Evolutionary conservation across 140 eudicot species (phyloP), one percentile per base, ranked within the genome.

Genomic region (Senecio squalidus): DNA sequence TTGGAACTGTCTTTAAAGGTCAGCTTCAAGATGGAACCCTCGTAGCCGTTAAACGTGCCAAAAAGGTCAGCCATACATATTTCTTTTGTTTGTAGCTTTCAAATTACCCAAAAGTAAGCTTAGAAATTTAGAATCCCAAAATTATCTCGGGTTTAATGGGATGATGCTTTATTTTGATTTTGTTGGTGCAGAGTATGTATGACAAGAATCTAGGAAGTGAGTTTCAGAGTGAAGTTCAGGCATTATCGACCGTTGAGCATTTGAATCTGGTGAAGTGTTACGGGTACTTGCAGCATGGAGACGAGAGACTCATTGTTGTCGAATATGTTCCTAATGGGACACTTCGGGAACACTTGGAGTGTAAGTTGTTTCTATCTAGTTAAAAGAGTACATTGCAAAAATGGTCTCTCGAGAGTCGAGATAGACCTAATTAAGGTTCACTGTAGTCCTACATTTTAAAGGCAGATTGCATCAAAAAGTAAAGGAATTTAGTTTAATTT

Each of bases 291-390:
- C 87, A 84, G 69, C 77, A 77, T 18, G 95, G 46, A 70, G 96
- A 84, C 62, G 98, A 92, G 68, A 81, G 88, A 73, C 74, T 92
- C 63, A 70, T 87, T 55, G 93, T 92, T 28, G 96, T 92, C 4
- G 98, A 92, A 77, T 88, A 82, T 67, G 95, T 87, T 60, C 67
- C 98, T 3, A 92, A 88, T 60, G 96, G 98, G 55, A 87, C 93
- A 4, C 98, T 92, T 48, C 77, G 98, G 26, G 95, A 92, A 47
- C 96, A 92, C 65, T 76, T 92, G 62, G 98, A 92, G 17, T 68
- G 98, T 92, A 56, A 76, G 96, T 74, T 33, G 18, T 55, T 55
- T 55, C 45, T 55, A 23, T 23, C 53, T 46, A 2, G 28, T n/a
- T n/a, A n/a, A n/a, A n/a, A n/a, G n/a, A n/a, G n/a, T n/a, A n/a